Conservation (phyloP, 805 yeast species). For the Priceomyces melissophilus region DNA sequence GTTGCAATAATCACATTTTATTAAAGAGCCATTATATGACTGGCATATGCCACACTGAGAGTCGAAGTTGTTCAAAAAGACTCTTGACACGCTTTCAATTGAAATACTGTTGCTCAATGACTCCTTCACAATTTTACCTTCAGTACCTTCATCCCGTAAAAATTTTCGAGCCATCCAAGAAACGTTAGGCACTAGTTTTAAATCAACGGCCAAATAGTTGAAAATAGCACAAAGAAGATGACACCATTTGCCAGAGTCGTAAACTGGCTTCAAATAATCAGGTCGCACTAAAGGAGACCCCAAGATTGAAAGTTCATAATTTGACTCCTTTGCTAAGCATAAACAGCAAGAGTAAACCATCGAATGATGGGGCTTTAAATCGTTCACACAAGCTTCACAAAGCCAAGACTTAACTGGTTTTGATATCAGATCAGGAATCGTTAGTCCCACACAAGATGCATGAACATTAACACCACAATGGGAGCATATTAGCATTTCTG, state of each 20-base stretch:
- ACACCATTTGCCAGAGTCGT: constrained; percentile 64
- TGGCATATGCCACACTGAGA: constrained; percentile 45
- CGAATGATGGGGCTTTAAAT: constrained; percentile 54
- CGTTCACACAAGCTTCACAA: constrained; percentile 79
- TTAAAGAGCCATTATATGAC: constrained; percentile 47
- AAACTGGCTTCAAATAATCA: constrained; percentile 69
- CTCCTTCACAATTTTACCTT: constrained; percentile 13
- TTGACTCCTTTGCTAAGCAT: constrained; percentile 56
- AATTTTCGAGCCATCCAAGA: constrained; percentile 3
- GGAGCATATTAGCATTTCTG: constrained; percentile 51
- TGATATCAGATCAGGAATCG: constrained; percentile 12
- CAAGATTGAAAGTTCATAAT: constrained; percentile 42
- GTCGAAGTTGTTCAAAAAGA: constrained; percentile 24
- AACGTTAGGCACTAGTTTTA: constrained; percentile 41
- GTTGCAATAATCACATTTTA: constrained; percentile 45
- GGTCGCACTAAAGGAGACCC: constrained; percentile 44
- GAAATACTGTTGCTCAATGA: constrained; percentile 14
- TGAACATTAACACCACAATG: constrained; percentile 73
- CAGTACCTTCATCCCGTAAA: constrained; percentile 26
- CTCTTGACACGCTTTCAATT: constrained; percentile 27
- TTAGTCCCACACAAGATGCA: constrained; percentile 60
- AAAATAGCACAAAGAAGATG: constrained; percentile 72
- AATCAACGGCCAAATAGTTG: constrained; percentile 37
- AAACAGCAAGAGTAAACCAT: constrained; percentile 60
- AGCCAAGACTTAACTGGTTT: constrained; percentile 54